Evolutionary conservation across 306 rosid genomes (phyloP).

Genomic region (Inga leiocalycina): DNA sequence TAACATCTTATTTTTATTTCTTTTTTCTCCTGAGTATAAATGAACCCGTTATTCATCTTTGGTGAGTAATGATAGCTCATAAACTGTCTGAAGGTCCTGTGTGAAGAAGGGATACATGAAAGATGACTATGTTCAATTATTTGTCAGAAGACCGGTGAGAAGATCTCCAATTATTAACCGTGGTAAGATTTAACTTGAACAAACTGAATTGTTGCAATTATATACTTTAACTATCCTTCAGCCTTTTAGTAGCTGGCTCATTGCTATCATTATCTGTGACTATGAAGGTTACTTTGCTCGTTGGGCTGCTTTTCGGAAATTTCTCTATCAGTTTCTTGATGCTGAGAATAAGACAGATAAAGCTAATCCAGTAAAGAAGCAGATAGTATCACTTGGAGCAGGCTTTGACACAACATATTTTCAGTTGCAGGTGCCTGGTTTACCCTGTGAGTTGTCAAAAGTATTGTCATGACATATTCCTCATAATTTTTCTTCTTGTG

Average conservation of each 20-base stretch:
- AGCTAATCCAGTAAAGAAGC: conserved; percentile 17
- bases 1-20: not conserved
- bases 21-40: conserved; percentile 15
- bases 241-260: conserved; percentile 18
- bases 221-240: conserved; percentile 11
- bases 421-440: conserved; percentile 82
- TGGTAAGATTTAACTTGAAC: conserved; percentile 50
- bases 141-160: conserved; percentile 83
- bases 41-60: conserved; percentile 19
- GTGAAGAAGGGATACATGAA: conserved; percentile 94
- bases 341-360: conserved; percentile 40
- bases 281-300: conserved; percentile 84
- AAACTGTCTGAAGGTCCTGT: conserved; percentile 69
- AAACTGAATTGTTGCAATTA: conserved; percentile 4
- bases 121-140: conserved; percentile 83
- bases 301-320: conserved; percentile 84
- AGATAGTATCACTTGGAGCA: conserved; percentile 77
- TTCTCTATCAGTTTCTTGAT: conserved; percentile 80
- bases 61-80: conserved; percentile 23
- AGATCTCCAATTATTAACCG: conserved; percentile 97
- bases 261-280: conserved; percentile 22
- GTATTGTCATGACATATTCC: conserved; percentile 12
- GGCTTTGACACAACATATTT: conserved; percentile 91
- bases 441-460: conserved; percentile 34
- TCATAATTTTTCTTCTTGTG: not conserved